Evolutionary conservation across 164 flowering plant genomes (phyloP).

Genomic region (Vitis labrusca): DNA sequence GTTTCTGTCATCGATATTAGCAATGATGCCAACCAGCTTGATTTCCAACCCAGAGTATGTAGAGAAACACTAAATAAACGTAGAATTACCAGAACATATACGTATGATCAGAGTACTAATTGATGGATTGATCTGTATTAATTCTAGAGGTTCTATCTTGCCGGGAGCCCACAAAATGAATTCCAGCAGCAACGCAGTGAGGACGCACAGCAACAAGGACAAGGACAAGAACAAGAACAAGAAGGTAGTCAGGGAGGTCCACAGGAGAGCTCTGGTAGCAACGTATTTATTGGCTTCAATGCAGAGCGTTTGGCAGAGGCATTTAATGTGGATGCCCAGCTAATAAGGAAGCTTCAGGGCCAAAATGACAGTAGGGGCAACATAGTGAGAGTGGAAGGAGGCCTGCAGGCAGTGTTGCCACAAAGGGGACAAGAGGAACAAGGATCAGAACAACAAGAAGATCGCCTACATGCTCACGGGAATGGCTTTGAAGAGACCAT

Average conservation of each 20-base stretch:
- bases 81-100: background rate
- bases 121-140: background rate
- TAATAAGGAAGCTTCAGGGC: conserved; percentile 22
- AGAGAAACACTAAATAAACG: background rate
- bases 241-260: background rate
- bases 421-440: background rate
- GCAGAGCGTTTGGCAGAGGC: conserved; percentile 35
- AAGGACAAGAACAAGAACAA: conserved; percentile 2
- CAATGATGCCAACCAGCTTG: conserved; percentile 48
- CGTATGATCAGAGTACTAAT: background rate
- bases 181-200: background rate
- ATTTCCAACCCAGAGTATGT: conserved; percentile 32
- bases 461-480: background rate
- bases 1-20: conserved; percentile 25
- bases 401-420: background rate
- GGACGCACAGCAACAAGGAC: conserved; percentile 11
- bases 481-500: conserved; percentile 41
- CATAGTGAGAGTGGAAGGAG: conserved; percentile 3
- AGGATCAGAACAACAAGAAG: background rate
- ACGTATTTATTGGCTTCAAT: conserved; percentile 40
- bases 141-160: conserved; percentile 32
- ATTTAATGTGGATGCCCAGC: conserved; percentile 18
- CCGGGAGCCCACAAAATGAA: conserved; percentile 24
- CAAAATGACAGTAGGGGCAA: conserved; percentile 20
- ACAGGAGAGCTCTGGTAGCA: conserved; percentile 21